A percentile compares a stretch with the other conserved stretches of the same genome.
These are phyloP conservation scores for Colletotrichum sp. DNA, from an alignment of 2,329 filamentous ascomycete species.

Conservation along the genomic window DNA sequence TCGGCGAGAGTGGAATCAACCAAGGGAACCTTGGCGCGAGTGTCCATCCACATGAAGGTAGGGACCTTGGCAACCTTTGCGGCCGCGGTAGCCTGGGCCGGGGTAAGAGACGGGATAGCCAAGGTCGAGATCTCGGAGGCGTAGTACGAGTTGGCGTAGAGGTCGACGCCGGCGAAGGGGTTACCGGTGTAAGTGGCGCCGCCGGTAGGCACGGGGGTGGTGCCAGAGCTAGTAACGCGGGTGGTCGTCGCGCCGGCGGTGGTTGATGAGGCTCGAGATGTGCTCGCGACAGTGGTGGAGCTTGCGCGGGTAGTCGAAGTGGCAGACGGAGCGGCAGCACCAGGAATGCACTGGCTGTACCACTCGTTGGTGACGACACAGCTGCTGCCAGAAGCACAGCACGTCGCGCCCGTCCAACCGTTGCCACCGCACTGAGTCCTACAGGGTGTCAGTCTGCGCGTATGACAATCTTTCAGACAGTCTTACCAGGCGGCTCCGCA, in stretches of 20 bases:
- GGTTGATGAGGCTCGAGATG: slow-evolving; percentile 44
- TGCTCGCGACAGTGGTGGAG: slow-evolving; percentile 26
- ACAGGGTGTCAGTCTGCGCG: neutral
- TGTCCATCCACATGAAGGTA: slow-evolving; percentile 60
- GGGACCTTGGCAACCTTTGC: slow-evolving; percentile 57
- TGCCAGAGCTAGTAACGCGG: slow-evolving; percentile 23
- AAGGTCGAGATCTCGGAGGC: slow-evolving; percentile 57
- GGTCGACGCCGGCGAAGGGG: slow-evolving; percentile 53
- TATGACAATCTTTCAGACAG: neutral
- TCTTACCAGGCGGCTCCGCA: slow-evolving; percentile 38
- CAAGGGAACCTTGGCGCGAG: slow-evolving; percentile 51
- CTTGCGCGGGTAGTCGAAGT: slow-evolving; percentile 22
- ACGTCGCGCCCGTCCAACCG: slow-evolving; percentile 48
- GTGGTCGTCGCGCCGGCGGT: slow-evolving; percentile 23
- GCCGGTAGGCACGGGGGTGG: slow-evolving; percentile 32
- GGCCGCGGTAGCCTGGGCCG: slow-evolving; percentile 57
- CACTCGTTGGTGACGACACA: slow-evolving; percentile 41
- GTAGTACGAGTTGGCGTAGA: slow-evolving; percentile 62
- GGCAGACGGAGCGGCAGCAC: slow-evolving; percentile 23
- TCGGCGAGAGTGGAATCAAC: slow-evolving; percentile 51
- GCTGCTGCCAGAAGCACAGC: slow-evolving; percentile 44
- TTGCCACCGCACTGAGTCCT: slow-evolving; percentile 50
- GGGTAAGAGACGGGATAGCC: slow-evolving; percentile 67
- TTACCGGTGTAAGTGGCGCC: slow-evolving; percentile 57
- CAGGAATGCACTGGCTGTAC: slow-evolving; percentile 42